Evolutionary conservation across 768 basidiomycete species (phyloP).

Genomic region (Kwoniella sp.): DNA sequence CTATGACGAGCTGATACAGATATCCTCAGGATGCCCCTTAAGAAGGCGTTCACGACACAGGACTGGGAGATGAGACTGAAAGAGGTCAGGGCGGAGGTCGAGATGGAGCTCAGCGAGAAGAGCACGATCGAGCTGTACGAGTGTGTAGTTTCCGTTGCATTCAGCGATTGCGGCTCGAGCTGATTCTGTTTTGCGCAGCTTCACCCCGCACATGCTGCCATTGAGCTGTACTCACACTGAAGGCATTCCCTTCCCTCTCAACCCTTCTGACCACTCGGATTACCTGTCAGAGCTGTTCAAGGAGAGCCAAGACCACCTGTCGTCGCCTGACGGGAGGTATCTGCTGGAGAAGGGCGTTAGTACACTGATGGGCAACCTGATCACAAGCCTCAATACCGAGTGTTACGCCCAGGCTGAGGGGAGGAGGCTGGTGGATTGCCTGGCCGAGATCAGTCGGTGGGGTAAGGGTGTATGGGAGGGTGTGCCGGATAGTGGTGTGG

Average conservation of each 20-base stretch:
- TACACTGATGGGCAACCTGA: slow-evolving; percentile 61
- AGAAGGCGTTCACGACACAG: slow-evolving; percentile 64
- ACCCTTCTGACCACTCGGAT: slow-evolving; percentile 51
- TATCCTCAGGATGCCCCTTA: slow-evolving; percentile 76
- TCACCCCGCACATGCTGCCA: slow-evolving; percentile 56
- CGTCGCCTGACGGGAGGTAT: slow-evolving; percentile 64
- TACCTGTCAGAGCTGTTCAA: slow-evolving; percentile 63
- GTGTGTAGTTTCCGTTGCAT: slow-evolving; percentile 19
- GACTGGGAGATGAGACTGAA: slow-evolving; percentile 67
- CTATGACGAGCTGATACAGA: no score
- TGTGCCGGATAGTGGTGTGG: slow-evolving; percentile 42
- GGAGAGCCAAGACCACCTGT: slow-evolving; percentile 64
- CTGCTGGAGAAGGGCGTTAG: slow-evolving; percentile 73
- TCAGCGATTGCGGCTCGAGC: neutral
- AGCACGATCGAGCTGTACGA: slow-evolving; percentile 52
- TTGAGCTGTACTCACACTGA: slow-evolving; percentile 1
- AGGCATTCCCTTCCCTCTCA: slow-evolving; percentile 38
- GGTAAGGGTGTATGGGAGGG: slow-evolving; percentile 52
- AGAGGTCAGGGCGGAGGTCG: slow-evolving; percentile 72
- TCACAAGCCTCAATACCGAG: slow-evolving; percentile 60
- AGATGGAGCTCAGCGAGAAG: slow-evolving; percentile 56
- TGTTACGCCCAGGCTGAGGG: slow-evolving; percentile 55
- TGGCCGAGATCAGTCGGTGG: slow-evolving; percentile 78
- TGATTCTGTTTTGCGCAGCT: no score
- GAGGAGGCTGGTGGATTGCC: slow-evolving; percentile 69